Conservation (phyloP, 345 rosid genomes). For the Populus pruinosa region DNA sequence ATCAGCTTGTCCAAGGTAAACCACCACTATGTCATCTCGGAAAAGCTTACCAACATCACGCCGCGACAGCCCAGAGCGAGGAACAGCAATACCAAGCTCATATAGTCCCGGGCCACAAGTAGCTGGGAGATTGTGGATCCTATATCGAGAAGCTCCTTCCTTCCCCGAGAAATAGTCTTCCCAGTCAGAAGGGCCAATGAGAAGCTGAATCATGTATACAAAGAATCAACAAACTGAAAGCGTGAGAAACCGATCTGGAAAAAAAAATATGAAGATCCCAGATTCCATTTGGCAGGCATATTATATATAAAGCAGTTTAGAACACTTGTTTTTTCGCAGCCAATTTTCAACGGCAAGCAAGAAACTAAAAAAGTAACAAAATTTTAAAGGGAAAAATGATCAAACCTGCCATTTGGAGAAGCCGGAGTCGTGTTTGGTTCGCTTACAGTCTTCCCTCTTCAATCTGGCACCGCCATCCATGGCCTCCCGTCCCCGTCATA, state of each 20-base stretch:
- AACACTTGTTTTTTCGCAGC: not conserved
- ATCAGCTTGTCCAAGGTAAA: conserved; percentile 86
- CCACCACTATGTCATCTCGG: conserved; percentile 41
- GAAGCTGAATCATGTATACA: conserved; percentile 39
- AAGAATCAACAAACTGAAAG: not conserved
- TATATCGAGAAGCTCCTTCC: conserved; percentile 72
- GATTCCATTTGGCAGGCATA: no score
- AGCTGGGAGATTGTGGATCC: conserved; percentile 70
- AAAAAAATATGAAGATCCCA: no score
- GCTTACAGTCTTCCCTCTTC: conserved; percentile 64
- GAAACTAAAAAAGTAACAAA: no score
- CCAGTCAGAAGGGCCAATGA: conserved; percentile 78
- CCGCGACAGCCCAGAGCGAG: conserved; percentile 17
- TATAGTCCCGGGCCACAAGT: conserved; percentile 57
- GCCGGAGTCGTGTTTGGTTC: conserved; percentile 64
- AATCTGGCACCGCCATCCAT: conserved; percentile 22
- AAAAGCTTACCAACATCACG: conserved; percentile 41
- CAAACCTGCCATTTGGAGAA: conserved; percentile 81
- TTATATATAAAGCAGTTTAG: not conserved
- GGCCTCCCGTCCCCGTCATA: not conserved
- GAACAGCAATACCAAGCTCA: conserved; percentile 59
- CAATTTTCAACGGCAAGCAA: no score
- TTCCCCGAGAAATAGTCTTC: conserved; percentile 52
- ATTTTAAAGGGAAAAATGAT: not conserved
- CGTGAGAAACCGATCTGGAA: not conserved